Evolutionary conservation across 2,329 filamentous ascomycete genomes (phyloP), one percentile per base, ranked within the genome.

Genomic region (Clonostachys sp.): DNA sequence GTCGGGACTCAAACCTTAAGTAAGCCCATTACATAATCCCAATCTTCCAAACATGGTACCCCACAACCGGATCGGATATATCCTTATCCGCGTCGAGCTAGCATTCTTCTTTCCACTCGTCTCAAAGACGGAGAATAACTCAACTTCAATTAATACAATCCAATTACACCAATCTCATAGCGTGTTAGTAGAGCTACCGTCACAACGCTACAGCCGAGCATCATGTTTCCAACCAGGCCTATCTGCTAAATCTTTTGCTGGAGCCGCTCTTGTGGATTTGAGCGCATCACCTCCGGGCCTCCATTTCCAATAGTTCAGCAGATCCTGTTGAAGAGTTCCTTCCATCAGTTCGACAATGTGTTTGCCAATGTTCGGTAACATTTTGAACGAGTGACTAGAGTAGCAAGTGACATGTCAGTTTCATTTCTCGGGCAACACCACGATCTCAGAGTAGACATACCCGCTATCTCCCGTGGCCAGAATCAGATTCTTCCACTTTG

Each of bases 401-500:
- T 9, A 9, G 9, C 24, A 30, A 10, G 24, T 30, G 24, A 30
- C 4, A 10, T 12, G 47, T 10, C 7, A 24, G 9, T 16, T 14
- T 30, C 24, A 39, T 34, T 33, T 20, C 16, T 7, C 7, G 14
- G 4, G 18, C 5, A 42, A 16, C 3, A 13, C 35, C 33, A 16
- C 6, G 5, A 16, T 9, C 24, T 30, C 4, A 14, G 5, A 13
- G 13, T 5, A 6, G 13, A 61, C 67, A 56, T 55, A 70, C 68
- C 70, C 71, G 53, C 70, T 73, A 34, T 74, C 71, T 1, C 71
- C 71, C 0, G 70, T 73, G 1, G 71, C 70, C n/a, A 73, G 51
- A 17, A 73, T 60, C 44, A 74, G 66, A 47, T 74, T 73, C 53
- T 67, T 72, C 66, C 70, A 73, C 30, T 45, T 51, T 0, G 62